phyloP scores from a whole-genome alignment of 2,329 filamentous ascomycete species.

The Sclerotinia spermophila region DNA sequence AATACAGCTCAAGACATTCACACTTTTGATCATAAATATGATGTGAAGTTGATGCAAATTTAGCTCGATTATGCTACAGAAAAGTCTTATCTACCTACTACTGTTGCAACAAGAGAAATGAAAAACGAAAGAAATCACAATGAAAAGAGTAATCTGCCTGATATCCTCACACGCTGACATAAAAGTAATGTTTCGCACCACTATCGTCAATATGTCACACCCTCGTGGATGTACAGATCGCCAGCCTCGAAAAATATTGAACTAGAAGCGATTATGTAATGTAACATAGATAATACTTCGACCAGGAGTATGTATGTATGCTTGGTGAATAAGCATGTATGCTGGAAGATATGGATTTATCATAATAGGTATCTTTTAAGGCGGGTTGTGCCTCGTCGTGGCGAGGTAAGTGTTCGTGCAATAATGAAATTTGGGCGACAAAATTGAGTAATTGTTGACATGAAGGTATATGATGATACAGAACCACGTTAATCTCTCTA shows the following conservation, averaged over 20 bases:
- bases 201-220: constrained; percentile 32
- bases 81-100: constrained; percentile 26
- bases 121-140: constrained; percentile 32
- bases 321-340: constrained; percentile 32
- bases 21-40: neutral
- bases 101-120: constrained; percentile 30
- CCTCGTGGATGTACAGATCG: constrained; percentile 31
- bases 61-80: constrained; percentile 33
- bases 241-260: constrained; percentile 34
- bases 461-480: constrained; percentile 15
- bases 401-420: constrained; percentile 22
- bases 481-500: constrained; percentile 18
- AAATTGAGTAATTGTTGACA: constrained; percentile 23
- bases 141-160: constrained; percentile 30
- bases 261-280: constrained; percentile 28
- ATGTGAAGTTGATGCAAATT: neutral
- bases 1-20: neutral
- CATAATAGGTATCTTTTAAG: constrained; percentile 23
- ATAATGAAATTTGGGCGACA: constrained; percentile 17
- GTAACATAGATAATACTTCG: constrained; percentile 31
- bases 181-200: constrained; percentile 33
- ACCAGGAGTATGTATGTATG: constrained; percentile 31
- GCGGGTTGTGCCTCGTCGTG: constrained; percentile 26
- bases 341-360: constrained; percentile 23
- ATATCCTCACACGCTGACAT: constrained; percentile 33